These are phyloP conservation scores for Ophiocordyceps sinensis DNA, from an alignment of 2,329 filamentous ascomycete species.

Conservation along the genomic window DNA sequence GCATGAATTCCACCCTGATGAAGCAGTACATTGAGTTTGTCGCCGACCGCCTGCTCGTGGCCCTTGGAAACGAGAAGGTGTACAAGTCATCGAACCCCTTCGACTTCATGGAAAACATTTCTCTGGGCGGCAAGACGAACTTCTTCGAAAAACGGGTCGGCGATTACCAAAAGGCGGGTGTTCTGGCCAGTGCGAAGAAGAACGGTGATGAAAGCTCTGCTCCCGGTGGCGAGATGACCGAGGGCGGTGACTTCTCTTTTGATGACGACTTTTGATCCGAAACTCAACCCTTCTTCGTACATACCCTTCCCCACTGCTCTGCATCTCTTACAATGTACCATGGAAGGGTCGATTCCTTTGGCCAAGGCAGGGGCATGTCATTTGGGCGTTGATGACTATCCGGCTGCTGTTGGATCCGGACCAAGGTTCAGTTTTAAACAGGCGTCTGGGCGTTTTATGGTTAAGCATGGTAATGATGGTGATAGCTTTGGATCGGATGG, in stretches of 20 bases:
- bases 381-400: background rate
- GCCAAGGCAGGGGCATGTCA: background rate
- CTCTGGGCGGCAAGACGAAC: slow-evolving; percentile 97
- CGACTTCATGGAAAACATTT: slow-evolving; percentile 99
- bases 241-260: slow-evolving; percentile 73
- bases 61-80: slow-evolving; percentile 86
- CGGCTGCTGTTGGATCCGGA: background rate
- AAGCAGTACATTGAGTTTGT: slow-evolving; percentile 99
- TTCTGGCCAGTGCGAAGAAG: slow-evolving; percentile 87
- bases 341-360: background rate
- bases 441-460: slow-evolving; percentile 1
- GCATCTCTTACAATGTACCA: background rate
- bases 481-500: slow-evolving; percentile 5
- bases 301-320: background rate
- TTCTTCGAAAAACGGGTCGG: slow-evolving; percentile 99
- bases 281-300: too few relatives aligned
- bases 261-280: slow-evolving; percentile 80
- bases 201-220: slow-evolving; percentile 35
- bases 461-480: background rate
- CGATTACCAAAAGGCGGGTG: slow-evolving; percentile 98
- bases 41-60: slow-evolving; percentile 82
- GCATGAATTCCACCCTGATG: slow-evolving; percentile 97
- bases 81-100: slow-evolving; percentile 94
- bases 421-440: background rate
- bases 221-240: slow-evolving; percentile 31